Evolutionary conservation across 495 filamentous ascomycete species (phyloP).

Genomic region (Penicillium crystallinum): DNA sequence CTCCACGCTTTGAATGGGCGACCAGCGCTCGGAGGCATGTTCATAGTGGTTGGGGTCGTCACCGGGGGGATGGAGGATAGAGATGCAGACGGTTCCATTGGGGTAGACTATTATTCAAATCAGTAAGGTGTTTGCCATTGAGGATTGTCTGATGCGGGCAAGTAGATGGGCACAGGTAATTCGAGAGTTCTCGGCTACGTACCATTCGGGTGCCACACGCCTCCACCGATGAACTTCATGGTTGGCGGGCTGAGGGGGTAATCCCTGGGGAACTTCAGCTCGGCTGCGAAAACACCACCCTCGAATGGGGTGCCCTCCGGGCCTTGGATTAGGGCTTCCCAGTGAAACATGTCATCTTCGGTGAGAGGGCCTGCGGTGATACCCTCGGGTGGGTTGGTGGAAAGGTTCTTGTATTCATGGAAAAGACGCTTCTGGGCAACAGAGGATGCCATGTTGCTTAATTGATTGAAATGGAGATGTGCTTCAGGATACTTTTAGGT

Average conservation of each 20-base stretch:
- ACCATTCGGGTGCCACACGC: constrained; percentile 96
- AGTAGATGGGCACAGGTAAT: background rate
- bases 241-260: constrained; percentile 90
- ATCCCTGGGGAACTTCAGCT: constrained; percentile 91
- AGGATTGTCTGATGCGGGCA: background rate
- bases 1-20: constrained; percentile 93
- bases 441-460: constrained; percentile 26
- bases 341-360: constrained; percentile 93
- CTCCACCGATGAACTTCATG: constrained; percentile 87
- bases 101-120: constrained; percentile 67
- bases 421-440: constrained; percentile 88
- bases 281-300: constrained; percentile 87
- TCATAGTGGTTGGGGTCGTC: constrained; percentile 99
- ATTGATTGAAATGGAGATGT: background rate
- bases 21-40: constrained; percentile 91
- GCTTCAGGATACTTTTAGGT: background rate
- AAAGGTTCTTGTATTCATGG: constrained; percentile 89
- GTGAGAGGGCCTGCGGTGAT: constrained; percentile 91
- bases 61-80: constrained; percentile 95
- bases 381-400: constrained; percentile 80
- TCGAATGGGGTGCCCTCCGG: constrained; percentile 96
- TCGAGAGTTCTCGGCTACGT: constrained; percentile 15
- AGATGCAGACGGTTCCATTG: constrained; percentile 90
- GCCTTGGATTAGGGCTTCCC: constrained; percentile 95
- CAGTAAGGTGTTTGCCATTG: background rate